Percentiles rank a stretch among this genome's conserved stretches.
Evolutionary conservation across 164 flowering plant genomes (phyloP).

Genomic region (Tinospora cordifolia): DNA sequence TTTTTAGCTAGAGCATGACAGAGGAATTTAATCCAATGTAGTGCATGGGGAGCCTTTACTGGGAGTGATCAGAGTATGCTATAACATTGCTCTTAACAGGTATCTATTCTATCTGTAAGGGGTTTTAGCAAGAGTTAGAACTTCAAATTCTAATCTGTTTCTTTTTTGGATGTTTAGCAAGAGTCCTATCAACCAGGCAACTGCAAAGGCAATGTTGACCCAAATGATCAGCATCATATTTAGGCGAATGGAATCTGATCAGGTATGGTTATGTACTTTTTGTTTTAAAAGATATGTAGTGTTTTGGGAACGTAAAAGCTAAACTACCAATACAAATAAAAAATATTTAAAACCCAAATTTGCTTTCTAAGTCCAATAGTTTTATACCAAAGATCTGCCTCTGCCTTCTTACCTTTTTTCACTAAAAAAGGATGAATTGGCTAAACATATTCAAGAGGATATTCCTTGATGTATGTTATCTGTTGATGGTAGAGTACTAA

Average conservation of each 20-base stretch:
- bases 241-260: constrained; percentile 77
- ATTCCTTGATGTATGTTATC: too few species aligned
- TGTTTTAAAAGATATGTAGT: not conserved
- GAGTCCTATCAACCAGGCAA: constrained; percentile 91
- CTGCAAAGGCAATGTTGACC: constrained; percentile 93
- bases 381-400: too few species aligned
- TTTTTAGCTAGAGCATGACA: not conserved
- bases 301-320: not conserved
- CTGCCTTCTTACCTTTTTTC: too few species aligned
- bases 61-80: constrained; percentile 88
- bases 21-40: constrained; percentile 23
- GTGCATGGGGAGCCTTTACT: constrained; percentile 96
- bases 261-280: constrained; percentile 22
- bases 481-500: too few species aligned
- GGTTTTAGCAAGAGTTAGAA: constrained; percentile 1
- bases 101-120: constrained; percentile 15
- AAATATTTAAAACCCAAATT: too few species aligned
- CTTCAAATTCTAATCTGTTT: constrained; percentile 10
- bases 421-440: too few species aligned
- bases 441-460: too few species aligned
- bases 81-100: constrained; percentile 93
- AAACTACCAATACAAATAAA: too few species aligned
- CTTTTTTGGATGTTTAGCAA: constrained; percentile 46
- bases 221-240: constrained; percentile 91
- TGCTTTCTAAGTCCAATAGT: too few species aligned